These are phyloP conservation scores for Colletotrichum scovillei DNA, from an alignment of 2,329 filamentous ascomycete species.

Conservation along the genomic window DNA sequence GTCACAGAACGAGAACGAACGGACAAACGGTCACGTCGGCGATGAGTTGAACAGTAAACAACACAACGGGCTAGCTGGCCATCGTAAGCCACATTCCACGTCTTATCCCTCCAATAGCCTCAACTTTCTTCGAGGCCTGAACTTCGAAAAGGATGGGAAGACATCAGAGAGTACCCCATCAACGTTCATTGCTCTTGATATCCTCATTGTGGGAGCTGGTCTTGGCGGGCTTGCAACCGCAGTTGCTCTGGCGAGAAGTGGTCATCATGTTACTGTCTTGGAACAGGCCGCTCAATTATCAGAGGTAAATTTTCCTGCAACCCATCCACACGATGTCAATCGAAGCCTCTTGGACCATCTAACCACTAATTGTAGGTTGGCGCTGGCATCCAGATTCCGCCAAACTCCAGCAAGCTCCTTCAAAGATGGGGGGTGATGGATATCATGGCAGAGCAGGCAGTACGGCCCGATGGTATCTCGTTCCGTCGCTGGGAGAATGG, in stretches of 20 bases:
- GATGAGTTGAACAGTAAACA: not conserved
- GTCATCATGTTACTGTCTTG: constrained; percentile 33
- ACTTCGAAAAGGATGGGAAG: not conserved
- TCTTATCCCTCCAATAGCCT: constrained; percentile 34
- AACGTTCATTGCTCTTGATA: not conserved
- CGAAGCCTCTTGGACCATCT: not conserved
- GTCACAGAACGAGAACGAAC: not conserved
- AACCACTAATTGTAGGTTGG: constrained; percentile 22
- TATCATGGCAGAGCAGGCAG: constrained; percentile 39
- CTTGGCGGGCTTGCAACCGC: constrained; percentile 34
- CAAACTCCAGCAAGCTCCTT: constrained; percentile 37
- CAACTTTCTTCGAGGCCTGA: constrained; percentile 11
- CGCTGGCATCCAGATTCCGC: constrained; percentile 38
- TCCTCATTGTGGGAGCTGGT: constrained; percentile 34
- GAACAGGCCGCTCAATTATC: constrained; percentile 31
- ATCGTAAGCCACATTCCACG: not conserved
- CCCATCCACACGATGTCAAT: not conserved
- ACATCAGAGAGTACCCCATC: not conserved
- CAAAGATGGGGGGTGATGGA: constrained; percentile 37
- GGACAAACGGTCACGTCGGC: not conserved
- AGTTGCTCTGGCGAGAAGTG: constrained; percentile 24
- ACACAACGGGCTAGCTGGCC: not conserved
- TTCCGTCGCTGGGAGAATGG: constrained; percentile 43
- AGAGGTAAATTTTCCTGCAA: not conserved
- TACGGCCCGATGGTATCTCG: constrained; percentile 36